A percentile compares a stretch with the other conserved stretches of the same genome.
These are phyloP conservation scores for Fusarium foetens DNA, from an alignment of 2,329 filamentous ascomycete genomes.

Conservation along the genomic window DNA sequence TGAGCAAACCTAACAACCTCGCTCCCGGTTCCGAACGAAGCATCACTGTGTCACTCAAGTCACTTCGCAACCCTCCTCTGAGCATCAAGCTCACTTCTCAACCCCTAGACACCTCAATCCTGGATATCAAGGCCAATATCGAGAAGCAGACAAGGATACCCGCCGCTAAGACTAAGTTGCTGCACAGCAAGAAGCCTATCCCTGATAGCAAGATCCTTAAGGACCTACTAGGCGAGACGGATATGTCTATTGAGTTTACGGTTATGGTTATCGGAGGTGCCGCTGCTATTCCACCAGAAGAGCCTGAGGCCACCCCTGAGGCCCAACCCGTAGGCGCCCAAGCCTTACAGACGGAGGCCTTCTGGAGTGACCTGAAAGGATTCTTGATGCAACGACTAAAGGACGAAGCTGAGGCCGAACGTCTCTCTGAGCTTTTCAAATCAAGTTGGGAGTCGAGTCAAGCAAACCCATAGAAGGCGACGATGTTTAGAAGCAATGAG, in stretches of 20 bases:
- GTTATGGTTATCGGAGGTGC: slow-evolving; percentile 88
- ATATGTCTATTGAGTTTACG: slow-evolving; percentile 73
- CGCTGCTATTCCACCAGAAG: slow-evolving; percentile 56
- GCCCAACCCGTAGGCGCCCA: slow-evolving; percentile 60
- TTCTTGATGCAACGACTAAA: slow-evolving; percentile 84
- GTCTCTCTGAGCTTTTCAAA: slow-evolving; percentile 74
- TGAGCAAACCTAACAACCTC: slow-evolving; percentile 60
- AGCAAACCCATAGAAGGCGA: slow-evolving; percentile 41
- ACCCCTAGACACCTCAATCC: slow-evolving; percentile 75
- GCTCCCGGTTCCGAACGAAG: slow-evolving; percentile 64
- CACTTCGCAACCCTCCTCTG: slow-evolving; percentile 78
- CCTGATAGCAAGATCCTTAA: slow-evolving; percentile 79
- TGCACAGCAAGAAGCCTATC: slow-evolving; percentile 89
- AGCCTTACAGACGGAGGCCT: slow-evolving; percentile 75
- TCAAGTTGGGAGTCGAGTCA: slow-evolving; percentile 70
- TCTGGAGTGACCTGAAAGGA: slow-evolving; percentile 86
- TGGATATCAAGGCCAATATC: slow-evolving; percentile 80
- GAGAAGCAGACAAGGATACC: slow-evolving; percentile 70
- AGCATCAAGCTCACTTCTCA: slow-evolving; percentile 73
- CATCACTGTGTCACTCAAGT: slow-evolving; percentile 73
- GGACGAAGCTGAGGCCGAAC: slow-evolving; percentile 72
- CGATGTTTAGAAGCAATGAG: background rate
- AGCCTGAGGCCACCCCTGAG: slow-evolving; percentile 47
- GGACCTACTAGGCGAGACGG: slow-evolving; percentile 70
- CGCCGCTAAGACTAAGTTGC: slow-evolving; percentile 83